Evolutionary conservation across 148 eudicot species (phyloP).

Genomic region (Nyssa sinensis): DNA sequence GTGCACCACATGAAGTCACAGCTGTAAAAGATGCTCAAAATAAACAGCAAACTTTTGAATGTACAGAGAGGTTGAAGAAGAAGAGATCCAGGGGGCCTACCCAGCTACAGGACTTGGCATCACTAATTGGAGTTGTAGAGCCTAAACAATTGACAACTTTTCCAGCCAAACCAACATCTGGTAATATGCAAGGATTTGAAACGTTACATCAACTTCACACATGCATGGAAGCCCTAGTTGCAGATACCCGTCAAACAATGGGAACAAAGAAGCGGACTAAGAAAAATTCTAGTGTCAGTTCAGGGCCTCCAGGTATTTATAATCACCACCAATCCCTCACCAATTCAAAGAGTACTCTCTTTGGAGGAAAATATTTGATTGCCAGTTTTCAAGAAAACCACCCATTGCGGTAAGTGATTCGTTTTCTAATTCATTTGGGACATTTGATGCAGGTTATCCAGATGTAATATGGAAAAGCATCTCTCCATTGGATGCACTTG

Average conservation of each 20-base stretch:
- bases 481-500: constrained; percentile 47
- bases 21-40: constrained; percentile 26
- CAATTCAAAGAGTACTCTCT: constrained; percentile 27
- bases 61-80: constrained; percentile 35
- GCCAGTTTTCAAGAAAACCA: constrained; percentile 4
- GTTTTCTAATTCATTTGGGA: constrained; percentile 1
- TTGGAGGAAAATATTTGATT: background rate
- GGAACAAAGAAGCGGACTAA: constrained; percentile 51
- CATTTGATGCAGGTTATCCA: constrained; percentile 44
- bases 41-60: constrained; percentile 22
- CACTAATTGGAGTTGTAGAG: constrained; percentile 42
- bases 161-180: constrained; percentile 20
- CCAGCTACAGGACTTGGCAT: constrained; percentile 43
- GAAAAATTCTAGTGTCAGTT: constrained; percentile 23
- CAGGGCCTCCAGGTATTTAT: constrained; percentile 19
- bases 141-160: constrained; percentile 14
- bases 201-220: constrained; percentile 24
- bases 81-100: constrained; percentile 59
- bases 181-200: constrained; percentile 28
- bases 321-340: constrained; percentile 17
- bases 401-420: background rate
- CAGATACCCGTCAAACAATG: constrained; percentile 29
- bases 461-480: constrained; percentile 39
- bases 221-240: constrained; percentile 45
- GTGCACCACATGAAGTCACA: constrained; percentile 23